Evolutionary conservation across 164 flowering plant species (phyloP).

Genomic region (Protea cynaroides): DNA sequence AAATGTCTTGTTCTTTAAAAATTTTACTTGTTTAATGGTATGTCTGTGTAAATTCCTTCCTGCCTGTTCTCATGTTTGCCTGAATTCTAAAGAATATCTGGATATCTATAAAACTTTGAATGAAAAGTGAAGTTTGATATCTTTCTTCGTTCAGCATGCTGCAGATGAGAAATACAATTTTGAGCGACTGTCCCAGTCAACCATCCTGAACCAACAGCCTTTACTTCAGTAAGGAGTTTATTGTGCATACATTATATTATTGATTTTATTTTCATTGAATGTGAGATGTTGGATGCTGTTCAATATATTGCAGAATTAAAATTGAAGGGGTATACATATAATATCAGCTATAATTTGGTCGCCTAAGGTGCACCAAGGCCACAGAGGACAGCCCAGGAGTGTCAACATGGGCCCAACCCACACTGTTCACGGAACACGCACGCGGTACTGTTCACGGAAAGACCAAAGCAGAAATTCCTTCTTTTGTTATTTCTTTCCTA

Average conservation of each 20-base stretch:
- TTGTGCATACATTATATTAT: neutral
- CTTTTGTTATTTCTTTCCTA: too few species aligned
- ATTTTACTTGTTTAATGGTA: neutral
- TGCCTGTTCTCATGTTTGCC: neutral
- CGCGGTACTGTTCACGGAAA: too few species aligned
- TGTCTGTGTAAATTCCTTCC: neutral
- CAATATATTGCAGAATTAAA: too few species aligned
- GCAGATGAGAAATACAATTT: constrained; percentile 98
- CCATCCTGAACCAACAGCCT: constrained; percentile 87
- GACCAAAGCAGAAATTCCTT: too few species aligned
- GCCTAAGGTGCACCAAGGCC: too few species aligned
- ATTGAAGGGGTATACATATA: too few species aligned
- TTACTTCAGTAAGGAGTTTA: constrained; percentile 45
- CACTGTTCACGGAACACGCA: too few species aligned
- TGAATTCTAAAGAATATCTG: neutral
- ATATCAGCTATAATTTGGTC: too few species aligned
- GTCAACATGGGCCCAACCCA: too few species aligned
- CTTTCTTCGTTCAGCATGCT: constrained; percentile 69
- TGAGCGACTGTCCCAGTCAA: constrained; percentile 73
- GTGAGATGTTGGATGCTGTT: neutral
- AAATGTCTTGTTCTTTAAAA: too few species aligned
- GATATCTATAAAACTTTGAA: too few species aligned
- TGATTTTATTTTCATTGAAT: neutral
- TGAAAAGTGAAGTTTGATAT: neutral
- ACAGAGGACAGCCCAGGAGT: too few species aligned